A percentile compares a stretch with the other conserved stretches of the same genome.
phyloP scores from a whole-genome alignment of 2,329 filamentous ascomycete genomes.

The Botrytis cinerea region DNA sequence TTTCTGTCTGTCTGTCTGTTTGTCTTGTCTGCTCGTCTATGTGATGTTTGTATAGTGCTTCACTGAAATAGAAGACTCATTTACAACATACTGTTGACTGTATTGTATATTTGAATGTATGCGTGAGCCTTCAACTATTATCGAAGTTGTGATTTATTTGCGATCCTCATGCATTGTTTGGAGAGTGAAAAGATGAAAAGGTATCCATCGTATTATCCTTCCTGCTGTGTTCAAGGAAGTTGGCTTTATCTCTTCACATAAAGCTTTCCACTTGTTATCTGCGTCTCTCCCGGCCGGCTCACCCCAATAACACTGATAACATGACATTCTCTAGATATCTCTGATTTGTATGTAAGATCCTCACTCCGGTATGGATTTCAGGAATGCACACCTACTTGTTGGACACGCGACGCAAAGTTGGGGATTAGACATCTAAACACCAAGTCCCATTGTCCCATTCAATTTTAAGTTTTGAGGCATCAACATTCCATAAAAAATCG shows the following conservation, averaged over 20 bases:
- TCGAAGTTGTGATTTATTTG: not conserved
- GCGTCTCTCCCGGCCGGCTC: not conserved
- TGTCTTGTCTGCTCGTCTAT: not conserved
- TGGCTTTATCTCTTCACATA: not conserved
- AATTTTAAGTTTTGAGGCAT: no score
- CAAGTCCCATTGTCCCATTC: no score
- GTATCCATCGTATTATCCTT: not conserved
- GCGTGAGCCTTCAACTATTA: not conserved
- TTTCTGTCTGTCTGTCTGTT: not conserved
- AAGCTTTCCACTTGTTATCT: not conserved
- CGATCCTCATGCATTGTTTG: not conserved
- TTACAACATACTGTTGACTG: not conserved
- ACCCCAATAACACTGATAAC: not conserved
- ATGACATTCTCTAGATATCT: not conserved
- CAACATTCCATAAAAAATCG: no score
- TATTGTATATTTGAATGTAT: not conserved
- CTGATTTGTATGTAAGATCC: not conserved
- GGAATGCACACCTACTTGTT: no score
- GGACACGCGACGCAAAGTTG: not conserved
- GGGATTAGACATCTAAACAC: not conserved
- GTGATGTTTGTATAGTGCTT: conserved; percentile 7
- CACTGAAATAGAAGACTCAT: not conserved
- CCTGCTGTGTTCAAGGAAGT: not conserved
- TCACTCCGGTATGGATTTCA: not conserved
- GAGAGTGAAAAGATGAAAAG: rapidly evolving